Base-by-base conservation (phyloP, 2,329 filamentous ascomycete species). In the Lachnellula cervina region DNA sequence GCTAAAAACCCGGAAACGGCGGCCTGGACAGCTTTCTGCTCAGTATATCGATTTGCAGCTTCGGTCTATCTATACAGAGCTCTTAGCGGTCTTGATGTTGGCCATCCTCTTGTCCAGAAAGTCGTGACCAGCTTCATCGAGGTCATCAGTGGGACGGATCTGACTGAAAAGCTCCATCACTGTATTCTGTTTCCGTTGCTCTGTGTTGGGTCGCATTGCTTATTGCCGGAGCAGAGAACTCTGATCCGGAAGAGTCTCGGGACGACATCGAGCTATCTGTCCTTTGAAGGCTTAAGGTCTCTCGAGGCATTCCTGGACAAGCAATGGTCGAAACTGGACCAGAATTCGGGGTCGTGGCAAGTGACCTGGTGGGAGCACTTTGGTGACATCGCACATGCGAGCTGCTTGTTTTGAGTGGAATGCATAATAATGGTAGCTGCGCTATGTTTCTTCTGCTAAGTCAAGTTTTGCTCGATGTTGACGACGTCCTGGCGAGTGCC, bases 31-130 rank as follows among this genome's bases (percentile, higher is more conserved):
- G 68, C 73, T 1, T 77, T 76, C 47, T 72, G 74, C 32, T 65
- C 72, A 0, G 58, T 57, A n/a, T 67, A 65, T 56, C 62, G 65
- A 34, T 64, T 60, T 51, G 52, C 63, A 23, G 74, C 72, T 0
- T 69, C 74, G 5, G 72, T 77, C 6, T 76, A 74, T 54, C 63
- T 76, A 1, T 77, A 76, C 51, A 66, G 74, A 37, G 73, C 73
- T 17, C 63, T 77, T 3, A 75, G 73, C 51, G 69, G 71, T 0
- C 63, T 76, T 4, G 68, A 72, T 2, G 66, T 70, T 2, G 64
- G 64, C 2, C 73, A 77, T 54, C 66, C 64, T 2, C 63, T 75
- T 0, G 74, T 76, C 0, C 74, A 77, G 21, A 68, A 74, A 37
- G 65, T 72, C 25, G 70, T 74, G 0, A 64, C 68, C 5, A 66